Evolutionary conservation across 805 yeast genomes (phyloP).

Genomic region (Wickerhamomyces xylosicus): DNA sequence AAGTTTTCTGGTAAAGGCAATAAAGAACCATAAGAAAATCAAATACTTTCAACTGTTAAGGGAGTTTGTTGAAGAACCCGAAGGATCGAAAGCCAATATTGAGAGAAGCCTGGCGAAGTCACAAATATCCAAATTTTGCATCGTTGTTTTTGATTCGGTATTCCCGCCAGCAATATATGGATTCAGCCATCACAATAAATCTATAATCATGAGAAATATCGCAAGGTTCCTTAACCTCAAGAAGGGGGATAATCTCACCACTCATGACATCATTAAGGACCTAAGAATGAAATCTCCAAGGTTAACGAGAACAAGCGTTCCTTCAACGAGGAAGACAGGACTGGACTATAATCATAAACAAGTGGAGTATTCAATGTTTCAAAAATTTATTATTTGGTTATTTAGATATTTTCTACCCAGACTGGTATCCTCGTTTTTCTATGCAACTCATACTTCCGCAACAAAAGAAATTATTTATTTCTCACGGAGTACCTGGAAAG

Average conservation of each 20-base stretch:
- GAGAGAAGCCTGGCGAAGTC: constrained; percentile 22
- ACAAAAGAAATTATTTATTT: constrained; percentile 34
- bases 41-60: constrained; percentile 28
- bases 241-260: constrained; percentile 24
- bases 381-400: constrained; percentile 47
- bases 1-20: constrained; percentile 7
- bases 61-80: too few relatives aligned
- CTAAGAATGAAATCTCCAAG: constrained; percentile 37
- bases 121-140: constrained; percentile 31
- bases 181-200: constrained; percentile 31
- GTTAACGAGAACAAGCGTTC: constrained; percentile 29
- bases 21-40: constrained; percentile 24
- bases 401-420: constrained; percentile 34
- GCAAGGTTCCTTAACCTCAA: constrained; percentile 27
- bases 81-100: constrained; percentile 17
- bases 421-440: constrained; percentile 46
- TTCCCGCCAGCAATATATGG: constrained; percentile 50
- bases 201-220: constrained; percentile 26
- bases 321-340: constrained; percentile 35
- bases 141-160: constrained; percentile 32
- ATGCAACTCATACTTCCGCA: constrained; percentile 50
- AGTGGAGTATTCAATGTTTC: constrained; percentile 18
- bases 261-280: constrained; percentile 23
- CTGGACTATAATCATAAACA: constrained; percentile 22
- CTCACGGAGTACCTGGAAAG: constrained; percentile 49